A percentile compares a stretch with the other conserved stretches of the same genome.
Evolutionary conservation across 2,329 filamentous ascomycete genomes (phyloP).

Genomic region (Beauveria australis): DNA sequence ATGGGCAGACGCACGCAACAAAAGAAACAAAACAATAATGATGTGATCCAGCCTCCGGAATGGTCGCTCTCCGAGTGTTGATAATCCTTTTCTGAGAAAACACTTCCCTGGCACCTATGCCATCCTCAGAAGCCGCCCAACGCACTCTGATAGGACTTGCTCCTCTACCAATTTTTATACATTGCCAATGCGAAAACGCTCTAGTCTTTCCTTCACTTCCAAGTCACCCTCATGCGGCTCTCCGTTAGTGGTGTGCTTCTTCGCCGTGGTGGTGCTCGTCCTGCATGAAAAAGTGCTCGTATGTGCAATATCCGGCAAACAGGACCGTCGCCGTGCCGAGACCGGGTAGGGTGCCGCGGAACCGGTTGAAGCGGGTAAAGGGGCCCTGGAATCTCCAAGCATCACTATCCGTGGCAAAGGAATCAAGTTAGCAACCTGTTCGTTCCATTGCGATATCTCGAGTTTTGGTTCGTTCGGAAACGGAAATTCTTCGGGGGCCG

Average conservation of each 20-base stretch:
- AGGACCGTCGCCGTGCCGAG: slow-evolving; percentile 88
- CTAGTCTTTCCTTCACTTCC: not conserved
- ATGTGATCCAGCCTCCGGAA: not conserved
- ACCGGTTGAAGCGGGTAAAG: slow-evolving; percentile 83
- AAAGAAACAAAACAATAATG: slow-evolving; percentile 4
- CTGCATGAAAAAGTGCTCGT: slow-evolving; percentile 79
- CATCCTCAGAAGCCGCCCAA: not conserved
- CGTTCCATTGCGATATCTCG: not conserved
- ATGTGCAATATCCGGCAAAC: slow-evolving; percentile 81
- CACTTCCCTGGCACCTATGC: not conserved
- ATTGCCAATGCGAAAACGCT: not conserved
- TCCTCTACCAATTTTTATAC: not conserved
- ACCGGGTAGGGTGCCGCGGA: slow-evolving; percentile 79
- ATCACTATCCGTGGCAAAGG: slow-evolving; percentile 52
- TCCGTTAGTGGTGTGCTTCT: slow-evolving; percentile 14
- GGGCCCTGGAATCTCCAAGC: slow-evolving; percentile 87
- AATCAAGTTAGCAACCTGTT: not conserved
- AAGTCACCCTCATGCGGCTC: no score
- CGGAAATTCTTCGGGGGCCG: not conserved
- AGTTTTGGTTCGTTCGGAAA: not conserved
- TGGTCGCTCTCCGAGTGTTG: not conserved
- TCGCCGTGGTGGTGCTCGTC: slow-evolving; percentile 53
- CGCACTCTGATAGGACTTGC: not conserved
- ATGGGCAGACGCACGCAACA: slow-evolving; percentile 3
- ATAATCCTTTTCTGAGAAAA: not conserved